These are phyloP conservation scores for Thoreauomyces humboldtii DNA, from an alignment of 192 early-diverging fungal species.

Conservation along the genomic window DNA sequence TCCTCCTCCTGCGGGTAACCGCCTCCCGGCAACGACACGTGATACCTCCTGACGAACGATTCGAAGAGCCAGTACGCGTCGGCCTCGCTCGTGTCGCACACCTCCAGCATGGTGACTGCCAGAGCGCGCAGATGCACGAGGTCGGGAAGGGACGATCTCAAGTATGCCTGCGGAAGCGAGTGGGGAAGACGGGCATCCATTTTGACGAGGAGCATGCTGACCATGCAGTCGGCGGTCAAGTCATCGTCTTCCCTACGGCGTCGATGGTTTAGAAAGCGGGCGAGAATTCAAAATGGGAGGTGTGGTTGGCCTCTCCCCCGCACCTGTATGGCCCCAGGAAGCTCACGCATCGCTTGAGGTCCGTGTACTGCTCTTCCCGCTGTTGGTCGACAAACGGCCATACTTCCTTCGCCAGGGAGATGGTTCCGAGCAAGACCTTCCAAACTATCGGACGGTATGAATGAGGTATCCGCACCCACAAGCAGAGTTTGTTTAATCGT, in stretches of 20 bases:
- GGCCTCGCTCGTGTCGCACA: conserved; percentile 40
- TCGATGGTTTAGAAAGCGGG: too few species aligned
- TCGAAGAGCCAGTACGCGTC: conserved; percentile 49
- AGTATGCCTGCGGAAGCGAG: background rate
- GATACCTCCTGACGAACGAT: conserved; percentile 24
- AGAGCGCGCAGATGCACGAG: conserved; percentile 23
- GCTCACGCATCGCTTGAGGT: conserved; percentile 22
- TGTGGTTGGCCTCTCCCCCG: too few species aligned
- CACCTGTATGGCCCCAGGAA: background rate
- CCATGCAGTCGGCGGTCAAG: conserved; percentile 14
- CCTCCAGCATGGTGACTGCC: conserved; percentile 37
- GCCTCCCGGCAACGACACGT: conserved; percentile 5
- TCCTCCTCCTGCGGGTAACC: conserved; percentile 1
- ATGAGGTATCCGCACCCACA: conserved; percentile 43
- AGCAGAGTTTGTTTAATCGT: conserved; percentile 33
- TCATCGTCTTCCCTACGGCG: conserved; percentile 2
- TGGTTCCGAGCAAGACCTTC: conserved; percentile 36
- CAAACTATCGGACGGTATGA: conserved; percentile 36
- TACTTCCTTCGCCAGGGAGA: conserved; percentile 17
- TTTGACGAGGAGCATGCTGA: conserved; percentile 33
- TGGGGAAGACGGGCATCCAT: background rate
- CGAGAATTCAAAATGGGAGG: too few species aligned
- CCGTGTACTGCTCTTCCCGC: conserved; percentile 22
- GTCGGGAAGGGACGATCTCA: background rate
- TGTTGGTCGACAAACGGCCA: conserved; percentile 36